Evolutionary conservation across 345 rosid species (phyloP), one percentile per base, ranked within the genome.

Genomic region (Lepidium didymum): DNA sequence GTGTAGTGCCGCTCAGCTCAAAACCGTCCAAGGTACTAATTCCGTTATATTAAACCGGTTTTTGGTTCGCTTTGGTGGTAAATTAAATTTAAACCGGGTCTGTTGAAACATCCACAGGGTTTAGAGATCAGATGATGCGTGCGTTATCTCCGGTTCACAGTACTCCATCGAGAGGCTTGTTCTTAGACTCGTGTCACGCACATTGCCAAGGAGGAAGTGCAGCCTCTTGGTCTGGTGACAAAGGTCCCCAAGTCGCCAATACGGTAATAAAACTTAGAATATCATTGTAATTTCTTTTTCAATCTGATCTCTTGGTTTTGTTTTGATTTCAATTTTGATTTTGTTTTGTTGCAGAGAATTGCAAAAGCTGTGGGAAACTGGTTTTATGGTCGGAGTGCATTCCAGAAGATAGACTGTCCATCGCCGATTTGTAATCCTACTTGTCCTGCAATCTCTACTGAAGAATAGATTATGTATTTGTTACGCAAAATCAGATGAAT

Each of bases 351-450:
- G 74, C 85, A 92, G 98, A 75, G 86, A 66, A 85, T 92, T 10
- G 81, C 86, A 1, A 83, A 76, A 68, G 96, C 98, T 7, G 85
- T 87, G 0, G 96, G 93, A 73, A 93, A 87, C 72, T 92, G 98
- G 98, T 89, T 73, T 59, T 84, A 78, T 3, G 96, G 81, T 15
- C 53, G 92, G 67, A 78, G 58, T 33, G 78, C 81, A n/a, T 81
- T 85, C 73, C 84, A 77, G 37, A 87, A 85, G 84, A 82, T 88
- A 16, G 98, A 93, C 52, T 90, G 96, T 62, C 79, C 97, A 3
- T 78, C 96, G 21, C 89, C 86, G 42, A 90, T 85, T 27, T 90
- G 96, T 82, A 88, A 93, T 62, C 96, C 96, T 1, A 85, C 90
- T 7, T 93, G 96, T 83, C 86, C 76, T 57, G 83, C 64, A 0